Base-by-base conservation (phyloP, 2,329 filamentous ascomycete genomes). In the Helicocarpus griseus region DNA sequence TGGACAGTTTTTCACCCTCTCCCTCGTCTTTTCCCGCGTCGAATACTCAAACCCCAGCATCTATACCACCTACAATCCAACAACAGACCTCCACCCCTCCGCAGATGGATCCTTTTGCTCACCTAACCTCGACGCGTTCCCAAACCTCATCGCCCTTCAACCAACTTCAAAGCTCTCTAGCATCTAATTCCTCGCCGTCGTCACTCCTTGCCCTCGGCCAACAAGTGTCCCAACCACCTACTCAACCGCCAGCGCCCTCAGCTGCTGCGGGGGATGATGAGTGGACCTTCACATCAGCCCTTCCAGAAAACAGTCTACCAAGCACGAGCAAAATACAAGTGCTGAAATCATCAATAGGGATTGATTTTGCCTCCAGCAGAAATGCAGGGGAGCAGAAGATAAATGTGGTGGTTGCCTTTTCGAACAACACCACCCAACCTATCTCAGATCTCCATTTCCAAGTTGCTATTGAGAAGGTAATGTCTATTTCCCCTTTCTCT, bases 381-480 rank as follows among this genome's bases (percentile, higher is more conserved):
- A 76, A 55, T 65, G 75, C 48, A 70, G 76, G 46, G 63, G 77
- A 54, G 72, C 81, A 57, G 70, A 81, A 64, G 2, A 81, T 96
- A 41, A 76, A 80, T 28, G 79, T 97, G 44, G 72, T 82, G 3
- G 87, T 89, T 56, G 77, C 79, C n/a, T 95, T 96, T 65, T 89
- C 88, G 17, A 98, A 95, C 66, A 85, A 80, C 54, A 86, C 83
- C 0, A 70, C 78, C 1, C 78, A 86, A 61, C 78, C 81, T 0
- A 78, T 98, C 21, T 78, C 79, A 2, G 86, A 94, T 57, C 73
- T 98, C 28, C 89, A 91, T 53, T 95, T 96, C 63, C 88, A 95
- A 67, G 77, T 95, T 36, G 93, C 93, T 2, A 91, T 96, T 28
- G 93, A 91, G 54, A 97, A 91, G 80, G 90, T 94, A 73, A 41